These are phyloP conservation scores for Trichoderma brevicompactum DNA, from an alignment of 2,329 filamentous ascomycete species.

Conservation along the genomic window DNA sequence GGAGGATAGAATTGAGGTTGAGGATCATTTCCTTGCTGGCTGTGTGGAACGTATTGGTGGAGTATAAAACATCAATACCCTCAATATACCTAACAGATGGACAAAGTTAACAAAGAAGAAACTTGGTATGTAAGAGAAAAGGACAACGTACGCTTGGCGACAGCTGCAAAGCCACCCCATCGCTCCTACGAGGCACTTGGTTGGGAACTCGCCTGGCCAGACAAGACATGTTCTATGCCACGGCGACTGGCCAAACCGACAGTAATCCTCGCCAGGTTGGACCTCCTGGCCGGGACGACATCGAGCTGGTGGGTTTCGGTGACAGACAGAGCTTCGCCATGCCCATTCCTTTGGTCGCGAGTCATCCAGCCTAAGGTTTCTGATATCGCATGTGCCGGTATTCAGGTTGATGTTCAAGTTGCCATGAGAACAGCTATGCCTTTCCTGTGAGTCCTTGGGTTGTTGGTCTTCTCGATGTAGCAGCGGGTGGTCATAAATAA, in stretches of 20 bases:
- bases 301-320: slow-evolving; percentile 31
- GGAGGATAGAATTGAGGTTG: slow-evolving; percentile 31
- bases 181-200: slow-evolving; percentile 35
- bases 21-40: slow-evolving; percentile 34
- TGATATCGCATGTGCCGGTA: not conserved
- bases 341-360: slow-evolving; percentile 33
- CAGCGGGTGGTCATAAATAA: slow-evolving; percentile 31
- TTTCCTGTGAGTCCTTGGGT: not conserved
- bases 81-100: slow-evolving; percentile 35
- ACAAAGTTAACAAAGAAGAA: not conserved
- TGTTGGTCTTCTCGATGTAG: not conserved
- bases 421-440: slow-evolving; percentile 1
- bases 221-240: slow-evolving; percentile 30
- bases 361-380: slow-evolving; percentile 18
- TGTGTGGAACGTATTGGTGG: slow-evolving; percentile 37
- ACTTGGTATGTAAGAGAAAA: not conserved
- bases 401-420: slow-evolving; percentile 2
- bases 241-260: slow-evolving; percentile 30
- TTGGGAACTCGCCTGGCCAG: slow-evolving; percentile 33
- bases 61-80: slow-evolving; percentile 39
- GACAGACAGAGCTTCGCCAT: slow-evolving; percentile 38
- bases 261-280: slow-evolving; percentile 32
- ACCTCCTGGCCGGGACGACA: slow-evolving; percentile 11
- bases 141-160: slow-evolving; percentile 36
- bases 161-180: slow-evolving; percentile 42